Conservation (phyloP, 2,329 filamentous ascomycete genomes). For the Knufia fluminis region DNA sequence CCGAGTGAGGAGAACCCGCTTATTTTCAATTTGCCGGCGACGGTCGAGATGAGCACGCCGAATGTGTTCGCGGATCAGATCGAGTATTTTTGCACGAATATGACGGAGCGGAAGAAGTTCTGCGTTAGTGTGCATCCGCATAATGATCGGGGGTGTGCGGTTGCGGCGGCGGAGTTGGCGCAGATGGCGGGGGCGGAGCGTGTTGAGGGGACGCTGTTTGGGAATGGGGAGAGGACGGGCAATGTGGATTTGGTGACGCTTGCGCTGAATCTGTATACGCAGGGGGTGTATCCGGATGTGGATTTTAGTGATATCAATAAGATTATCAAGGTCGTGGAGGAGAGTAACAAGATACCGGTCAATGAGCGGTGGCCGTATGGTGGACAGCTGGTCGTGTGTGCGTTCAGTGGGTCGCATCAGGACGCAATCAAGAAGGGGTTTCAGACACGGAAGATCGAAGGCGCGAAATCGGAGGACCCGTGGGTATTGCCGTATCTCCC, state of each 20-base stretch:
- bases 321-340: constrained; percentile 82
- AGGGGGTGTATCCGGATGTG: constrained; percentile 73
- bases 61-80: constrained; percentile 96
- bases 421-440: constrained; percentile 89
- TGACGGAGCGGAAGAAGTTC: constrained; percentile 75
- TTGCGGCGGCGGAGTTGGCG: constrained; percentile 81
- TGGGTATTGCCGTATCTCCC: constrained; percentile 91
- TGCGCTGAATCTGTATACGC: constrained; percentile 87
- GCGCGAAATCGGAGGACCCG: constrained; percentile 51
- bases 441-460: constrained; percentile 55
- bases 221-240: constrained; percentile 89
- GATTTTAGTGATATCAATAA: constrained; percentile 84
- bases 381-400: constrained; percentile 81
- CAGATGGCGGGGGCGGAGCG: constrained; percentile 95
- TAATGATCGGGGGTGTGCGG: constrained; percentile 84
- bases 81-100: constrained; percentile 85
- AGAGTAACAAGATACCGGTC: constrained; percentile 88
- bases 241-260: constrained; percentile 93
- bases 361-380: constrained; percentile 86
- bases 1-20: constrained; percentile 67
- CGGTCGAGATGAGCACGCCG: constrained; percentile 87
- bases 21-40: constrained; percentile 95
- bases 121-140: constrained; percentile 87
- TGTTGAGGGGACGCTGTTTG: constrained; percentile 88
- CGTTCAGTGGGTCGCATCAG: constrained; percentile 86